Percentiles rank a stretch among this genome's conserved stretches.
These are phyloP conservation scores for Neonectria coccinea DNA, from an alignment of 2,329 filamentous ascomycete species.

Conservation along the genomic window DNA sequence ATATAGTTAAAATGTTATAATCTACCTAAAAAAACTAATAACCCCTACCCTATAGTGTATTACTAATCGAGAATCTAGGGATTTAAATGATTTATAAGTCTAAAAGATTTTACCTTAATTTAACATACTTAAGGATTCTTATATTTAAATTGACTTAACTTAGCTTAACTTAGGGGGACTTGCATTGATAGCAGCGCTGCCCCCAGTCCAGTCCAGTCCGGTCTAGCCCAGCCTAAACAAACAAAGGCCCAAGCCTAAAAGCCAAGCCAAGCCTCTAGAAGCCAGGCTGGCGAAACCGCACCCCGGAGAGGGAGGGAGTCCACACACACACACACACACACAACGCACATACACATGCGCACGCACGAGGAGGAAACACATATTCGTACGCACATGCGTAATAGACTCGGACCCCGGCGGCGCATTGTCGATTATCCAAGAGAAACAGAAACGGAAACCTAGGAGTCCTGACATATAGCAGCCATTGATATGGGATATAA, in stretches of 20 bases:
- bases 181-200: too few species aligned
- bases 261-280: neutral
- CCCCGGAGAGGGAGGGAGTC: neutral
- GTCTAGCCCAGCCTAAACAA: neutral
- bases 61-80: too few species aligned
- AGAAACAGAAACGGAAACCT: neutral
- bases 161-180: too few species aligned
- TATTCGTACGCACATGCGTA: conserved; percentile 13
- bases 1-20: too few species aligned
- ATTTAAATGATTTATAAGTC: too few species aligned
- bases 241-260: neutral
- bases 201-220: neutral
- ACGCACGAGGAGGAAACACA: conserved; percentile 6
- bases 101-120: too few species aligned
- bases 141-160: too few species aligned
- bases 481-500: neutral
- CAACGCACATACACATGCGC: conserved; percentile 8
- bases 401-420: neutral
- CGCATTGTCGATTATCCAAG: neutral
- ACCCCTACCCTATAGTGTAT: too few species aligned
- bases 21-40: too few species aligned
- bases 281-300: neutral
- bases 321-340: neutral
- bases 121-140: too few species aligned
- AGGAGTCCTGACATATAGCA: neutral